Base-by-base conservation (phyloP, 2,329 filamentous ascomycete genomes). In the Coleophoma crateriformis region DNA sequence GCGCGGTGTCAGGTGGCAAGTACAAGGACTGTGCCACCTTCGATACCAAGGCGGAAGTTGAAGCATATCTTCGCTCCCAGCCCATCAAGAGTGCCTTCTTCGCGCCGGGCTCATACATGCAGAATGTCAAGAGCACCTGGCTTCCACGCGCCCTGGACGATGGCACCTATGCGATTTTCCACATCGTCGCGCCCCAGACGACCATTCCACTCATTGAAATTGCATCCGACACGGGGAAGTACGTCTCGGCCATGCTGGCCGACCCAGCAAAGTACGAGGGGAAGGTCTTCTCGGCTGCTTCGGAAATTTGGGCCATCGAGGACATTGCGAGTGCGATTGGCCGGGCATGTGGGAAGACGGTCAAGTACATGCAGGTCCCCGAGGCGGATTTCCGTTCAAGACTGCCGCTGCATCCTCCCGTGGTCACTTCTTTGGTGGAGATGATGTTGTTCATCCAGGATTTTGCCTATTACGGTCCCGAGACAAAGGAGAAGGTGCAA, bases 21-120 rank as follows among this genome's bases (percentile, higher is more conserved):
- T 66, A 71, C 11, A 44, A 62, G 22, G 55, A 68, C 48, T 65
- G 73, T 15, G 20, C 17, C 3, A 33, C 68, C 38, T 70, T 51
- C 41, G 8, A n/a, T 14, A 65, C 62, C 35, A 70, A 70, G 54
- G 45, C 55, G 1, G 54, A 45, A 1, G 60, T 67, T 8, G 67
- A 71, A 35, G 55, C 61, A 20, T 59, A 57, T 3, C 59, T 61
- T 15, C 70, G 71, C 12, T 49, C 53, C 0, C 13, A 33, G n/a
- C 66, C 65, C 0, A 62, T 78, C 4, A 67, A 68, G 6, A 67
- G 65, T 35, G 66, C 75, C 0, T 77, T 76, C 58, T 68, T 73
- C 47, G 62, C 68, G 1, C 71, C 73, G 0, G 73, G 64, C 0
- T 65, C 61, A 15, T 78, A 75, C 49, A 76, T 77, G 73, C 66